Evolutionary conservation across 169 alveolate genomes (phyloP).

Genomic region (Babesia caballi): DNA sequence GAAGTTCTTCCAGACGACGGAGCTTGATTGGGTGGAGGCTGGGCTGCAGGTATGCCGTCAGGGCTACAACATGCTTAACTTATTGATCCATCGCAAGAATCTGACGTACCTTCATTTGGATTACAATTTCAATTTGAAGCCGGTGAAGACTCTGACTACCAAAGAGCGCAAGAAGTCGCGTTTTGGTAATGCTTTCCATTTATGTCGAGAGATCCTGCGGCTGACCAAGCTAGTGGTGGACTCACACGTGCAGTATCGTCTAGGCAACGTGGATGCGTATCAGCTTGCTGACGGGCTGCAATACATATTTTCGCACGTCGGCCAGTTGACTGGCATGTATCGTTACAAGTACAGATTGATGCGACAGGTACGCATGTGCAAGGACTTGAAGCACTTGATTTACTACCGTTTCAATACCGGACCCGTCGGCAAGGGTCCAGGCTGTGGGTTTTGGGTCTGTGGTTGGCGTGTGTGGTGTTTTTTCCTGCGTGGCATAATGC

Average conservation of each 20-base stretch:
- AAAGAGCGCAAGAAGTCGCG: constrained; percentile 99
- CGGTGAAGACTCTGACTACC: constrained; percentile 99
- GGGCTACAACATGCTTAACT: constrained; percentile 98
- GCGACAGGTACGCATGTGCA: constrained; percentile 99
- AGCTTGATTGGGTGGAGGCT: constrained; percentile 99
- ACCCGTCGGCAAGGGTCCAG: constrained; percentile 99
- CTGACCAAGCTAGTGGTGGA: constrained; percentile 97
- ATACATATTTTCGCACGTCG: constrained; percentile 98
- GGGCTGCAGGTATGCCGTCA: constrained; percentile 98
- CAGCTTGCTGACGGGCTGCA: constrained; percentile 99
- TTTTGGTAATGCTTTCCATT: constrained; percentile 99
- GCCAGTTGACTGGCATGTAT: constrained; percentile 99
- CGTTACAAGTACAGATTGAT: constrained; percentile 99
- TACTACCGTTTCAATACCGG: constrained; percentile 99
- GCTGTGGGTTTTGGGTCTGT: constrained; percentile 99
- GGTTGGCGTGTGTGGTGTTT: constrained; percentile 99
- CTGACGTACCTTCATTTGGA: constrained; percentile 98
- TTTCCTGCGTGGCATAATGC: constrained; percentile 97
- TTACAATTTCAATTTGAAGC: constrained; percentile 99
- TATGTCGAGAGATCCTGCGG: constrained; percentile 98
- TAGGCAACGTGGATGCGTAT: constrained; percentile 99
- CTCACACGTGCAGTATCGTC: constrained; percentile 97
- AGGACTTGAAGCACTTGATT: constrained; percentile 98
- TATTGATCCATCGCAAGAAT: constrained; percentile 98
- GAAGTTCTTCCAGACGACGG: constrained; percentile 97